Conservation (phyloP, 2,329 filamentous ascomycete genomes). For the Colletotrichum spaethianum region DNA sequence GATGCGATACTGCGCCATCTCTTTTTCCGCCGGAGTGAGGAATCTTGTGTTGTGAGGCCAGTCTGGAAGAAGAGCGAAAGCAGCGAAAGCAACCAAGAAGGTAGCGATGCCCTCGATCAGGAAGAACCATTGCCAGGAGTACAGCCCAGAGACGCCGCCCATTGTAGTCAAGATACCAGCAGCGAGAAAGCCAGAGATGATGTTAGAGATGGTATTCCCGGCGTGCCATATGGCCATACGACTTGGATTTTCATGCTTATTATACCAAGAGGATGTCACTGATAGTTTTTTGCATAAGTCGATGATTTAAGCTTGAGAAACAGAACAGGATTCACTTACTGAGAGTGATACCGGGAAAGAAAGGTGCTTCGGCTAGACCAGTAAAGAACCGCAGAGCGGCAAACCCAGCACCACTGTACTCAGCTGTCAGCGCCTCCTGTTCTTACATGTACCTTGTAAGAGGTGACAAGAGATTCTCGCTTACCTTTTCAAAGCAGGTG, state of each 20-base stretch:
- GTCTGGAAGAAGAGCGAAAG: constrained; percentile 56
- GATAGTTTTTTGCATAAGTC: background rate
- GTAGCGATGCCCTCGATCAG: constrained; percentile 57
- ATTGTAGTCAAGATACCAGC: constrained; percentile 61
- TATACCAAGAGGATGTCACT: constrained; percentile 61
- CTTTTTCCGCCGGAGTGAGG: constrained; percentile 56
- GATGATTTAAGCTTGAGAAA: background rate
- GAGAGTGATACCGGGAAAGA: constrained; percentile 63
- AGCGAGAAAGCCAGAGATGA: constrained; percentile 60
- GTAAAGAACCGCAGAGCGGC: constrained; percentile 47
- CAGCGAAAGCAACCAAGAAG: constrained; percentile 50
- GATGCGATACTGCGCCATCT: constrained; percentile 54
- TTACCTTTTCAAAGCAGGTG: constrained; percentile 55
- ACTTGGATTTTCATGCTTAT: constrained; percentile 56
- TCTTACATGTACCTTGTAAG: background rate
- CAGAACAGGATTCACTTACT: constrained; percentile 41
- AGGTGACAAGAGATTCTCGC: background rate
- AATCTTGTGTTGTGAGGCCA: constrained; percentile 55
- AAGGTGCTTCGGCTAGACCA: constrained; percentile 51
- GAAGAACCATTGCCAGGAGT: constrained; percentile 63
- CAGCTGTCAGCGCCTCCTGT: background rate
- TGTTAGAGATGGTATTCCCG: constrained; percentile 61
- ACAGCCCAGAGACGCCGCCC: constrained; percentile 54
- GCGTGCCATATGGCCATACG: constrained; percentile 61
- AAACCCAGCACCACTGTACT: constrained; percentile 44